Base-by-base conservation (phyloP, 495 filamentous ascomycete genomes). In the Tuber magnatum region DNA sequence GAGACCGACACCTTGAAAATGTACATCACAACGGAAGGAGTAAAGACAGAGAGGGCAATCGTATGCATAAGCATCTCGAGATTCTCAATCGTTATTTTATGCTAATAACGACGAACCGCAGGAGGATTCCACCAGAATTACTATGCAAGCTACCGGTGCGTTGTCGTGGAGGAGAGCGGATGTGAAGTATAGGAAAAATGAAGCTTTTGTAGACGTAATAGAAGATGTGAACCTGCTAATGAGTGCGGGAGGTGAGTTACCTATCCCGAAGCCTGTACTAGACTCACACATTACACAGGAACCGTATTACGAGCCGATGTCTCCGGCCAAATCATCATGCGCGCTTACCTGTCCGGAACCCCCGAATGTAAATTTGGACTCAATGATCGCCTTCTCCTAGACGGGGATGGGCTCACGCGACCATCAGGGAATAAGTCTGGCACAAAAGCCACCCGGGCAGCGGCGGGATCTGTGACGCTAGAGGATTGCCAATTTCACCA, bases 401-500 rank as follows among this genome's bases (percentile, higher is more conserved):
- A 97, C 77, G 90, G 92, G 68, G 92, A 93, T 81, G 89, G 84
- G 68, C 85, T 91, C 43, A 88, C 84, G 68, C 82, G 89, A n/a
- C 91, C 89, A 40, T 90, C 89, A 32, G 92, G 92, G 1, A 93
- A 92, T 82, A 85, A 86, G 71, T 86, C 88, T 72, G 91, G 91
- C 9, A 90, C 90, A 71, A 97, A 97, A 83, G 92, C 94, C 51
- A 97, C 94, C 16, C 92, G 96, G 83, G 95, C 95, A 1, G 96
- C 96, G 0, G 96, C 96, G 8, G 96, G 96, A 10, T 95, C 92
- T 71, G 96, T 99, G 74, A 97, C 94, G 0, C 87, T 99, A 24
- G 96, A 99, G 83, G 96, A 99, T 84, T 98, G 96, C 83, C 95
- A 98, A 82, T 97, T 99, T 86, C 96, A 99, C 84, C 96, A 99